phyloP scores from a whole-genome alignment of 306 rosid species.

The Cicer bijugum region DNA sequence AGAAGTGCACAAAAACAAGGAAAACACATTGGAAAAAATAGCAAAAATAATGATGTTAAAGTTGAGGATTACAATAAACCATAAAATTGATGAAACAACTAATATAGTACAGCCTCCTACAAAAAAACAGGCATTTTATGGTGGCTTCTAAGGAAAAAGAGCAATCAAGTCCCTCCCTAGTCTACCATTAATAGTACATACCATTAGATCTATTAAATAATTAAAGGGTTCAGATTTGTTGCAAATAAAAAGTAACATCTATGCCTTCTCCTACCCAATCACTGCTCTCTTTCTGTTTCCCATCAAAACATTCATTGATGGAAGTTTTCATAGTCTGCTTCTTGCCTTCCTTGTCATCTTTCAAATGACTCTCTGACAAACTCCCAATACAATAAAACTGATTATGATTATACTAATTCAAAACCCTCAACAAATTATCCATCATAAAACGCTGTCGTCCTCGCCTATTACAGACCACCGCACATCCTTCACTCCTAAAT shows the following conservation, averaged over 20 bases:
- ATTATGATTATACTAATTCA: conserved; percentile 74
- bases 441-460: conserved; percentile 89
- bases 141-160: no score
- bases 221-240: no score
- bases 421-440: conserved; percentile 65
- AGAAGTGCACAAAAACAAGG: conserved; percentile 4
- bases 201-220: no score
- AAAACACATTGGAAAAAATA: background rate
- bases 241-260: no score
- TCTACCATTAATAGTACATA: no score
- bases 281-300: no score
- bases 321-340: no score
- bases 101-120: conserved; percentile 14
- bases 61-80: conserved; percentile 8
- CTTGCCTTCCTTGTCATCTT: background rate
- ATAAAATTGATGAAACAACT: background rate
- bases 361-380: conserved; percentile 82
- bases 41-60: conserved; percentile 13
- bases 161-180: no score
- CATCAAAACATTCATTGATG: no score
- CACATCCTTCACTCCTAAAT: conserved; percentile 64
- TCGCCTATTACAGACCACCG: conserved; percentile 97
- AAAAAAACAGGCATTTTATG: background rate
- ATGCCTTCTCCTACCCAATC: no score
- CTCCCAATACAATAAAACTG: conserved; percentile 83